These are phyloP conservation scores for Raphanus hybrid DNA, from an alignment of 441 rosid species.

Conservation along the genomic window DNA sequence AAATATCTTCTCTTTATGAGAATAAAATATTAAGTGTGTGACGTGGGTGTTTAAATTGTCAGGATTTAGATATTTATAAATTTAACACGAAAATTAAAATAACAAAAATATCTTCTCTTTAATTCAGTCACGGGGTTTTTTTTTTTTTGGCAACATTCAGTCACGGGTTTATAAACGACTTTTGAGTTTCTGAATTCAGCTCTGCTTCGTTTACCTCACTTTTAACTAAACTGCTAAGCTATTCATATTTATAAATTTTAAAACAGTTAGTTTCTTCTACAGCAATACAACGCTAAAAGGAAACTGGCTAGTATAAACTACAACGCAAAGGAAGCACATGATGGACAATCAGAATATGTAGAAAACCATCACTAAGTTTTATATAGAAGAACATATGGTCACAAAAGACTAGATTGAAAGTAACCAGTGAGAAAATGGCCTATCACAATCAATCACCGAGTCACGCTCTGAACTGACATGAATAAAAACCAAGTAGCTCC, in stretches of 20 bases:
- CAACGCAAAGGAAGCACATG: background rate
- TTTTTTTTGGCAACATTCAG: too few species aligned
- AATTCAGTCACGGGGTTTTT: too few species aligned
- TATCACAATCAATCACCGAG: background rate
- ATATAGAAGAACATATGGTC: constrained; percentile 2
- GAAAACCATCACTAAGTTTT: background rate
- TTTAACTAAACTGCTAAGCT: background rate
- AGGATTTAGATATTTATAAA: too few species aligned
- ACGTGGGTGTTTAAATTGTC: too few species aligned
- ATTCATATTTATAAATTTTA: background rate
- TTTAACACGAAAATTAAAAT: too few species aligned
- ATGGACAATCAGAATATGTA: background rate
- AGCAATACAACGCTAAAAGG: background rate
- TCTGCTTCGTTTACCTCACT: background rate
- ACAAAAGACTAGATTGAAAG: background rate
- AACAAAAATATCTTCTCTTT: too few species aligned
- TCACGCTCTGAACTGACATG: background rate
- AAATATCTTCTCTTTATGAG: too few species aligned
- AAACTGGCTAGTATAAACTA: background rate
- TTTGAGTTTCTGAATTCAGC: background rate
- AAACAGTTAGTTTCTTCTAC: background rate
- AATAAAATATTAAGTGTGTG: too few species aligned
- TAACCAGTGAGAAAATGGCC: background rate
- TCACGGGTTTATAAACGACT: too few species aligned
- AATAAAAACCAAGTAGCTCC: background rate